phyloP scores from a whole-genome alignment of 2,329 filamentous ascomycete species.

The Periconia sp. region DNA sequence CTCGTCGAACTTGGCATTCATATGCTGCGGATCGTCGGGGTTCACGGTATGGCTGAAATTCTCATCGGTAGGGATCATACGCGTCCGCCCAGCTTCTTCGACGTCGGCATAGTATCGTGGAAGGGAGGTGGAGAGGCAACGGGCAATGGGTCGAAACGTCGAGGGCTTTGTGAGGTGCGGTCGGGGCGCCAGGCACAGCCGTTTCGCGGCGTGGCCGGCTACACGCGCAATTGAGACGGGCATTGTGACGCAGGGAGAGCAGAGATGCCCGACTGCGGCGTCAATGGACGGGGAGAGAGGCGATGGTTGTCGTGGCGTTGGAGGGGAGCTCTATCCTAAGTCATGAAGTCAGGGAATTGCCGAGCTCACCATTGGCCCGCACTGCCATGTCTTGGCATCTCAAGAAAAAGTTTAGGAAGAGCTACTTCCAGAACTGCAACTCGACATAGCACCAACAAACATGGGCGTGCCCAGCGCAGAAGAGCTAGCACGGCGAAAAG shows the following conservation, averaged over 20 bases:
- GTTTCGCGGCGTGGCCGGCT: slow-evolving; percentile 73
- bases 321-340: slow-evolving; percentile 32
- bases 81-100: slow-evolving; percentile 57
- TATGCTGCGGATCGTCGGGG: slow-evolving; percentile 51
- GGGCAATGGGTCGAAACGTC: slow-evolving; percentile 55
- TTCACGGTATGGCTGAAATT: slow-evolving; percentile 63
- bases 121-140: slow-evolving; percentile 70
- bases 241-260: slow-evolving; percentile 60
- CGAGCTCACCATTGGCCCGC: slow-evolving; percentile 35
- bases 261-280: slow-evolving; percentile 34
- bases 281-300: slow-evolving; percentile 44
- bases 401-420: slow-evolving; percentile 31
- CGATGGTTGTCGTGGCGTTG: slow-evolving; percentile 39
- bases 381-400: slow-evolving; percentile 29
- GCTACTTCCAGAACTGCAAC: slow-evolving; percentile 24
- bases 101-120: slow-evolving; percentile 68
- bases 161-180: slow-evolving; percentile 45
- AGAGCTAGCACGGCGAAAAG: slow-evolving; percentile 68
- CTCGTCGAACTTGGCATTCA: slow-evolving; percentile 54
- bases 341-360: slow-evolving; percentile 36
- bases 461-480: slow-evolving; percentile 56
- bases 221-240: slow-evolving; percentile 74
- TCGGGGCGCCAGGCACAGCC: slow-evolving; percentile 66
- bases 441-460: slow-evolving; percentile 21
- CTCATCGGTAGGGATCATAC: slow-evolving; percentile 69